A percentile compares a stretch with the other conserved stretches of the same genome.
phyloP scores from a whole-genome alignment of 164 flowering plant species.

The Nymphaea thermarum region DNA sequence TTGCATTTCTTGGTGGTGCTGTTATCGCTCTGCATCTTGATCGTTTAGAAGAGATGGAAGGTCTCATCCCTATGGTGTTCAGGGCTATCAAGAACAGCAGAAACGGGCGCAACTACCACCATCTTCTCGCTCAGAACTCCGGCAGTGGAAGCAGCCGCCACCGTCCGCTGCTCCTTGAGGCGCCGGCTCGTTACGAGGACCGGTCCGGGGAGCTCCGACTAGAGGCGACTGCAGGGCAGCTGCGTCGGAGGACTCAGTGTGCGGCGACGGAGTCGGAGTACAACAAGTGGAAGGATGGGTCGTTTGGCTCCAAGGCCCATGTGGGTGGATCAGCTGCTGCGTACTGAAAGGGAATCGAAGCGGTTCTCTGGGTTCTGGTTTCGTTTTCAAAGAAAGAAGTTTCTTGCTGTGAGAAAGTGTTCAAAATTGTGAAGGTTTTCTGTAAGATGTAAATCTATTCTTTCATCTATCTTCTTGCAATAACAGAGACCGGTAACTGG shows the following conservation, averaged over 20 bases:
- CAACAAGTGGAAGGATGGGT: too few relatives aligned
- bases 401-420: not conserved
- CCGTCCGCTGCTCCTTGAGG: not conserved
- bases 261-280: too few relatives aligned
- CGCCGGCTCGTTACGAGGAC: not conserved
- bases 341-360: not conserved
- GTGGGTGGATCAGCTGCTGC: not conserved
- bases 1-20: too few relatives aligned
- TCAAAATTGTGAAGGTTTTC: too few relatives aligned
- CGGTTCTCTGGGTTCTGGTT: not conserved
- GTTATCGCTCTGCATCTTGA: too few relatives aligned
- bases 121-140: not conserved
- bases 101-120: not conserved
- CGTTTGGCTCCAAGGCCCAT: not conserved
- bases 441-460: too few relatives aligned
- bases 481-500: not conserved
- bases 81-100: not conserved
- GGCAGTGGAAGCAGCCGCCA: not conserved
- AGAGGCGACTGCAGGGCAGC: not conserved
- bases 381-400: not conserved
- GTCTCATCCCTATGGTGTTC: not conserved
- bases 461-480: not conserved
- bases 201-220: not conserved
- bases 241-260: not conserved
- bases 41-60: not conserved